phyloP scores from a whole-genome alignment of 805 yeast genomes.

The Nakazawaea populi region DNA sequence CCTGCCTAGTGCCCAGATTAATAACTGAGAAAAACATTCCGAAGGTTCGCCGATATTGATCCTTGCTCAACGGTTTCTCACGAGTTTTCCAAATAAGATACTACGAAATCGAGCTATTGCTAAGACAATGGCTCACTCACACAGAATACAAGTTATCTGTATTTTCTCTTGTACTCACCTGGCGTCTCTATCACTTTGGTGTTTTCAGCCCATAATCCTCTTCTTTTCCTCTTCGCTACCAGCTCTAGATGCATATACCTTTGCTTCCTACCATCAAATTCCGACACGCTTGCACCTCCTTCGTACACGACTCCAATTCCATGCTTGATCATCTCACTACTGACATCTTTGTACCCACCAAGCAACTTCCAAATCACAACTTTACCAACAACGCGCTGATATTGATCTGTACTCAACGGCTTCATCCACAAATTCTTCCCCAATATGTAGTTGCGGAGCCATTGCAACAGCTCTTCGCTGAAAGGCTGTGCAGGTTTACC shows the following conservation, averaged over 20 bases:
- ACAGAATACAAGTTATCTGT: conserved; percentile 16
- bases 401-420: conserved; percentile 82
- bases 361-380: conserved; percentile 50
- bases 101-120: no score
- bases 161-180: conserved; percentile 62
- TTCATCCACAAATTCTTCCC: conserved; percentile 68
- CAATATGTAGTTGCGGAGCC: conserved; percentile 63
- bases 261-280: conserved; percentile 74
- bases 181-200: conserved; percentile 56
- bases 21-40: no score
- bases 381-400: conserved; percentile 80
- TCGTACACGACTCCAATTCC: conserved; percentile 91
- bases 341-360: conserved; percentile 65
- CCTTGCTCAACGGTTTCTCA: no score
- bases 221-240: conserved; percentile 46
- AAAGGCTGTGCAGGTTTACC: conserved; percentile 90
- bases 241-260: conserved; percentile 55
- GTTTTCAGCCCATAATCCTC: conserved; percentile 67
- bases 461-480: conserved; percentile 75
- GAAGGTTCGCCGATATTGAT: no score
- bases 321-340: conserved; percentile 76
- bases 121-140: no score
- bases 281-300: conserved; percentile 62
- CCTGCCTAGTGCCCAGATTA: no score
- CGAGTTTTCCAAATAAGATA: no score